Base-by-base conservation (phyloP, 1,284 basidiomycete species). In the Mycosarcoma mackinlayi region DNA sequence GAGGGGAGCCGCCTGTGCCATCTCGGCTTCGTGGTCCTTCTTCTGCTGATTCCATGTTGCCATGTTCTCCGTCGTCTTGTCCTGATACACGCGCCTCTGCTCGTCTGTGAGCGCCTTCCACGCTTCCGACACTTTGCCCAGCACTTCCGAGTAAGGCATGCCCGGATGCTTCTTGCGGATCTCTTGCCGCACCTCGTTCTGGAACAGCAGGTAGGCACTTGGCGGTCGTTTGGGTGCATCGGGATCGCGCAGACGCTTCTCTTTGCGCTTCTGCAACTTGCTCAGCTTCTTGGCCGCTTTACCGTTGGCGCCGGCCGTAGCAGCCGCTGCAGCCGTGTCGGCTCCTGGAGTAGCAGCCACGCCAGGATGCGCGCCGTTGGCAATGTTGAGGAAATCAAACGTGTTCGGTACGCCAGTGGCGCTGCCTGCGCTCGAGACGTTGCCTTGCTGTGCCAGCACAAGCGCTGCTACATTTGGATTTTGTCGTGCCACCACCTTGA, bases 221-320 rank as follows among this genome's bases (percentile, higher is more conserved):
- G 77, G 74, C 14, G 77, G 77, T 23, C 77, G 62, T 58, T 79
- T 79, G 62, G 76, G 76, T 31, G 76, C 77, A 35, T 77, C 67
- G 3, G 76, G 77, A 42, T 78, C 77, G 14, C 73, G 67, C 10
- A 74, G 59, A 30, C 65, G 65, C 60, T 76, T 75, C 54, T 74
- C 63, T 35, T 59, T 66, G 51, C 69, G 71, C 37, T 62, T 62
- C 53, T 72, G 65, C 28, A 67, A 31, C 66, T 78, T 78, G 58
- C 58, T 68, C 45, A 72, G 25, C 59, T 64, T 65, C 64, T 73
- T 72, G 42, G 47, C 56, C 13, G 58, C 54, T 39, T 71, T 68
- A 24, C 65, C 66, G 25, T 64, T 66, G 41, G 70, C 70, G 5
- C 59, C 62, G 4, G 52, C 60, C 27, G 68, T 57, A 23, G 42